These are phyloP conservation scores for Arthrobotrys musiformis DNA, from an alignment of 2,329 filamentous ascomycete genomes.

Conservation along the genomic window DNA sequence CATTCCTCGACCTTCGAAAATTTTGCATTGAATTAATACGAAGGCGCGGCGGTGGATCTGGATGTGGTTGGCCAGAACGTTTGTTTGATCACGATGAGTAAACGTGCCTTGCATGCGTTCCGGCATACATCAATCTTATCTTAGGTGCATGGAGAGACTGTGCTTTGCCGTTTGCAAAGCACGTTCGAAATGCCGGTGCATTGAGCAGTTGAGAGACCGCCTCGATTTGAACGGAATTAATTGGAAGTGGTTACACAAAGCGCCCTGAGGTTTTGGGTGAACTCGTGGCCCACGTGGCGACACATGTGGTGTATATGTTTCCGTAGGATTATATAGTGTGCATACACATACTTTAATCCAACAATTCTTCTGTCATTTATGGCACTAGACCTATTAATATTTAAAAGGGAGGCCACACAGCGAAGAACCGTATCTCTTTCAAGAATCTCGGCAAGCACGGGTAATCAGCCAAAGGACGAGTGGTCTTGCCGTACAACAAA, in stretches of 20 bases:
- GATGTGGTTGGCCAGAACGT: neutral
- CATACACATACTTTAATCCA: too few species aligned
- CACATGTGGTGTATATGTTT: too few species aligned
- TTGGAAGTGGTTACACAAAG: neutral
- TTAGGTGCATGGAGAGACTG: neutral
- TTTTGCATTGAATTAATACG: too few species aligned
- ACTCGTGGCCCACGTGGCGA: too few species aligned
- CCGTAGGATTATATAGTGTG: too few species aligned
- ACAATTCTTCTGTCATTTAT: neutral
- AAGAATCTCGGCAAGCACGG: conserved; percentile 1
- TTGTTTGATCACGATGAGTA: neutral
- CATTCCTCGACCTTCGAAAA: too few species aligned
- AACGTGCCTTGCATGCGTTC: neutral
- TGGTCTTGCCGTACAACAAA: neutral
- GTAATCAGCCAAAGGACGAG: neutral
- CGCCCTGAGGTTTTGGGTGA: neutral
- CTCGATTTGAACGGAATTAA: too few species aligned
- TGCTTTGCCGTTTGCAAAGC: neutral
- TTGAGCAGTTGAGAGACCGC: neutral
- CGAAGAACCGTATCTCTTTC: neutral
- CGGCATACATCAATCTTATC: neutral
- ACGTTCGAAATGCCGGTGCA: neutral
- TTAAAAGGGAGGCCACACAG: neutral
- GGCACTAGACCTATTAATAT: neutral
- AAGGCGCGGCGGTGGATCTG: too few species aligned